Base-by-base conservation (phyloP, 2,329 filamentous ascomycete species). In the Paraphaeosphaeria sporulosa region DNA sequence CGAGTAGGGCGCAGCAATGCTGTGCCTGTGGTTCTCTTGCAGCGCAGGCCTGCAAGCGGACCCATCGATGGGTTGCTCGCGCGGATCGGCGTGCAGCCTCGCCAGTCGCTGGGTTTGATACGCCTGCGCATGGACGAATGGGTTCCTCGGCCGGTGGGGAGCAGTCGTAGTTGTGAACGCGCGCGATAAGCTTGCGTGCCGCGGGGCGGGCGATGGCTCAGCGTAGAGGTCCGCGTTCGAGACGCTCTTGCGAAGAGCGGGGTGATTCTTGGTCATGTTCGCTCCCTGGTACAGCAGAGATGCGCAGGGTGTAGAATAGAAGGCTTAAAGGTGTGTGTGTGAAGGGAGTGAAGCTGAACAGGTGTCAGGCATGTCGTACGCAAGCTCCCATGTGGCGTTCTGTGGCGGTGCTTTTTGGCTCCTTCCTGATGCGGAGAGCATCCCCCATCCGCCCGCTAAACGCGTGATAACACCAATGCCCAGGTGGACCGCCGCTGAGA, bases 181-280 rank as follows among this genome's bases (percentile, higher is more conserved):
- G 58, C 75, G 75, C 48, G 68, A 65, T 25, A 78, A 64, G 36
- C 63, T 71, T 23, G 69, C 64, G 53, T 69, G 74, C 19, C 70
- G 71, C 36, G 71, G 68, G 32, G 70, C 69, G 55, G 72, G 74
- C 38, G 74, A 71, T 23, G 75, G 74, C 51, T 76, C 73, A 15
- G 73, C 69, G 64, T 76, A 77, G 38, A 75, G 75, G 63, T 77
- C 75, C 52, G 74, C 74, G 42, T 70, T 76, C 9, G 76, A 77
- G 12, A 72, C 69, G 7, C 71, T 68, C 56, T 77, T 77, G 58
- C 76, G 73, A 34, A 78, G 71, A 17, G 62, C 59, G n/a, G 76
- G 76, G 25, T 72, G 69, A 38, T 77, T 79, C 61, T 70, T 76
- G 10, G 76, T 79, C 76, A 79, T 78, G 38, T 43, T 70, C 19